Conservation (phyloP, 352 stramenopile genomes). For the Albugo candida region DNA sequence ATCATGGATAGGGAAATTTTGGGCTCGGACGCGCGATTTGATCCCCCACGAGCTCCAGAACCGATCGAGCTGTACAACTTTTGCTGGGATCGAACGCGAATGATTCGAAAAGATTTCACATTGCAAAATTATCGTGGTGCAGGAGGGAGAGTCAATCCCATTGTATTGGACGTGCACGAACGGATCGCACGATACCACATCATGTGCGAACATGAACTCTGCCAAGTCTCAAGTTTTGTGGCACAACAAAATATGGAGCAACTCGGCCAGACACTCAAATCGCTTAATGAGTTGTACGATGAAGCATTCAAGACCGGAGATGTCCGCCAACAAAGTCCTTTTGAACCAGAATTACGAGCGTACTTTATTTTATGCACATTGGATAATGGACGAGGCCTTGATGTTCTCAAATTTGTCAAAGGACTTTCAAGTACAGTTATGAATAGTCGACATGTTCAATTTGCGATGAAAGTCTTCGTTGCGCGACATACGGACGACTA, state of each 20-base stretch:
- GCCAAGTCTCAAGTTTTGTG: slow-evolving; percentile 61
- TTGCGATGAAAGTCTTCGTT: slow-evolving; percentile 74
- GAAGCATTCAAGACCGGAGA: slow-evolving; percentile 50
- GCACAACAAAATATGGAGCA: slow-evolving; percentile 82
- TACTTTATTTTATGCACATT: slow-evolving; percentile 77
- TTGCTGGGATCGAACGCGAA: slow-evolving; percentile 89
- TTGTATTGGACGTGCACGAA: slow-evolving; percentile 86
- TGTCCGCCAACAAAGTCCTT: slow-evolving; percentile 41
- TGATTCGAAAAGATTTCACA: slow-evolving; percentile 94
- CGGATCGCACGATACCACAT: slow-evolving; percentile 90
- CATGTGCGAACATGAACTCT: slow-evolving; percentile 87
- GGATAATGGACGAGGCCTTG: slow-evolving; percentile 60
- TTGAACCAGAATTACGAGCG: slow-evolving; percentile 62
- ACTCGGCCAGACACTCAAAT: slow-evolving; percentile 73
- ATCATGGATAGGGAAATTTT: slow-evolving; percentile 67
- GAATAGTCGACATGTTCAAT: slow-evolving; percentile 57
- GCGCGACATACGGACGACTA: slow-evolving; percentile 72
- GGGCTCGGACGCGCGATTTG: slow-evolving; percentile 47
- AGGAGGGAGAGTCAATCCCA: slow-evolving; percentile 82
- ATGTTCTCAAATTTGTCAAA: slow-evolving; percentile 79
- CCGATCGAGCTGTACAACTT: slow-evolving; percentile 91
- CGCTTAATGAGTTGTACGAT: slow-evolving; percentile 75
- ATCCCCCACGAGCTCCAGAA: slow-evolving; percentile 41
- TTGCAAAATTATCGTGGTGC: slow-evolving; percentile 91
- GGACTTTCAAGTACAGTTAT: slow-evolving; percentile 30